Percentiles rank a stretch among this genome's conserved stretches.
Evolutionary conservation across 1,284 basidiomycete genomes (phyloP).

Genomic region (Sporisorium graminicola): DNA sequence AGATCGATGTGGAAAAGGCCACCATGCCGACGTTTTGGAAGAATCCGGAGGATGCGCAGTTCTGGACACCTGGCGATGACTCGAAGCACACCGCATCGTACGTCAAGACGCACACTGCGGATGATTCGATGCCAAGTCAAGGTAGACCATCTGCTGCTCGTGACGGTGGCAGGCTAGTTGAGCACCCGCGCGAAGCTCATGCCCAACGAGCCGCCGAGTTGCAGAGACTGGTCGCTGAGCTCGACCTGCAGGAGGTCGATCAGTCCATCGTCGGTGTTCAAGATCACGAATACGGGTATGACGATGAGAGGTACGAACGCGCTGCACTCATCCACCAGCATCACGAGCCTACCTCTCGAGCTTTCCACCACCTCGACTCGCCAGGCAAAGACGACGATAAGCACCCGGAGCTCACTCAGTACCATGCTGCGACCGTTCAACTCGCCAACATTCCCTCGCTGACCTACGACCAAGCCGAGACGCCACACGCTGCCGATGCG

Average conservation of each 20-base stretch:
- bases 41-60: constrained; percentile 25
- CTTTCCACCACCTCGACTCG: not conserved
- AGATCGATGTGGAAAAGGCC: constrained; percentile 48
- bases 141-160: not conserved
- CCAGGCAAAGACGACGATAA: constrained; percentile 8
- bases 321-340: constrained; percentile 13
- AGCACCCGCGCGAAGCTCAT: constrained; percentile 15
- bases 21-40: constrained; percentile 50
- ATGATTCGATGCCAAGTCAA: constrained; percentile 11
- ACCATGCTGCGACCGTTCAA: constrained; percentile 27
- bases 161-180: constrained; percentile 1
- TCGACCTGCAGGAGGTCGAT: constrained; percentile 40
- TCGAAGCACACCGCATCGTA: not conserved
- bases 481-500: constrained; percentile 7
- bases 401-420: constrained; percentile 45
- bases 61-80: constrained; percentile 8
- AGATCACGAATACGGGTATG: constrained; percentile 22
- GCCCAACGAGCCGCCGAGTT: constrained; percentile 24
- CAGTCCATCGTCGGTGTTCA: constrained; percentile 10
- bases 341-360: not conserved
- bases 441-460: constrained; percentile 44
- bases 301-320: constrained; percentile 36
- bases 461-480: constrained; percentile 15
- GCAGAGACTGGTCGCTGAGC: constrained; percentile 40
- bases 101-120: not conserved